Evolutionary conservation across 2,329 filamentous ascomycete genomes (phyloP), one percentile per base, ranked within the genome.

Genomic region (Alternaria postmessia): DNA sequence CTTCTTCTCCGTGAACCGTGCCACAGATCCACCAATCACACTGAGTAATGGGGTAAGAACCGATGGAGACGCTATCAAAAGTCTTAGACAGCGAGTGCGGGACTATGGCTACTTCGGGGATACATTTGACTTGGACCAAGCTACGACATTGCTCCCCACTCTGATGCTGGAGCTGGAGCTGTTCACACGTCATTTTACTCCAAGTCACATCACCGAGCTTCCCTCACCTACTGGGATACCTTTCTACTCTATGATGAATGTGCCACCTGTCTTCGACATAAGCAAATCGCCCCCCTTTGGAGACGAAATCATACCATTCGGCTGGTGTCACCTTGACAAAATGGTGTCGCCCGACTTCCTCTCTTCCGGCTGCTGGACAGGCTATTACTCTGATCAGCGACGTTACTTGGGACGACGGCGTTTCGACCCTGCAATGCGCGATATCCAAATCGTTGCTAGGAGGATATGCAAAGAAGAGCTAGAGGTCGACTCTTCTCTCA

Each of bases 321-420:
- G 43, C 8, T 62, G 30, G 11, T 68, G 64, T 14, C 68, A 74
- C 51, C 38, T 64, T 8, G n/a, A 47, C 3, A 53, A 51, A 8
- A 73, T 73, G 71, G 57, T 57, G 4, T 57, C 51, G 4, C 52
- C 62, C 2, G 24, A 54, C 0, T 70, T 72, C 36, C 46, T 74
- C 1, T 49, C 59, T 0, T 51, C 59, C 1, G 69, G 69, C 2
- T 30, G 28, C 0, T 73, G 71, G 71, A 53, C 56, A 7, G 71
- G 71, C 1, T 66, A 55, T 16, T 65, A 61, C 22, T 57, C 61
- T 1, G 71, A 72, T 32, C 61, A 70, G 9, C 56, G 67, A 18
- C 5, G 18, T 5, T 4, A 20, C 3, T 26, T 11, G 16, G 28
- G 51, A 11, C 47, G 44, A 11, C 24, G 48, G 22, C 32, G 52